A percentile compares a stretch with the other conserved stretches of the same genome.
phyloP scores from a whole-genome alignment of 352 stramenopile genomes.

The Elongisporangium senticosum region DNA sequence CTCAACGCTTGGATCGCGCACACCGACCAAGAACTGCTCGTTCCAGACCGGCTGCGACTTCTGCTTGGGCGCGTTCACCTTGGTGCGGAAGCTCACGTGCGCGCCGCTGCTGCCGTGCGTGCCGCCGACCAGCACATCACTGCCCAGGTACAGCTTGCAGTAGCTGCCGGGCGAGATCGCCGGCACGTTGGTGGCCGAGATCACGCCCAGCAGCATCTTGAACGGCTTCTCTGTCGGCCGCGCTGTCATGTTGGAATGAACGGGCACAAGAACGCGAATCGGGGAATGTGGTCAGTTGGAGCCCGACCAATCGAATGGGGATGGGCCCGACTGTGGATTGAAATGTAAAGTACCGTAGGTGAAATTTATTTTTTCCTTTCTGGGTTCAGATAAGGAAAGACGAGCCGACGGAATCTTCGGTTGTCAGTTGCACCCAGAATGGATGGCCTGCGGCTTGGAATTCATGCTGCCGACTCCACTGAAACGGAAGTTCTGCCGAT shows the following conservation, averaged over 20 bases:
- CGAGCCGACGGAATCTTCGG: background rate
- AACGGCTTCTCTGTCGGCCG: background rate
- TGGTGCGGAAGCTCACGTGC: slow-evolving; percentile 45
- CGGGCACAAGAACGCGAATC: background rate
- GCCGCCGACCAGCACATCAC: slow-evolving; percentile 41
- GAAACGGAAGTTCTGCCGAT: too few species aligned
- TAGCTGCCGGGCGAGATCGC: slow-evolving; percentile 53
- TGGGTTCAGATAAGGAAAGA: background rate
- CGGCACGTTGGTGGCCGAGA: slow-evolving; percentile 43
- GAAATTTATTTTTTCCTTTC: background rate
- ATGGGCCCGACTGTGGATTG: background rate
- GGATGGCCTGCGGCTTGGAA: background rate
- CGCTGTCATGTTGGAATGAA: background rate
- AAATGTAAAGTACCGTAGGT: background rate
- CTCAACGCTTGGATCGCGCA: slow-evolving; percentile 27
- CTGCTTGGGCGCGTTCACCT: slow-evolving; percentile 21
- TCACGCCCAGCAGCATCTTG: slow-evolving; percentile 51
- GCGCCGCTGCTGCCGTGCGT: slow-evolving; percentile 16
- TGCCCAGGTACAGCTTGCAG: slow-evolving; percentile 61
- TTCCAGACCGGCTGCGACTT: slow-evolving; percentile 43
- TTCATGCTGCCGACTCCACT: background rate
- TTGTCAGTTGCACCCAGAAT: background rate
- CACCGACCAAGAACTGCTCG: slow-evolving; percentile 43
- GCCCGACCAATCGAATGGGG: background rate
- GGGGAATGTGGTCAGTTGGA: background rate